These are phyloP conservation scores for Silene conica DNA, from an alignment of 148 eudicot species.

Conservation along the genomic window DNA sequence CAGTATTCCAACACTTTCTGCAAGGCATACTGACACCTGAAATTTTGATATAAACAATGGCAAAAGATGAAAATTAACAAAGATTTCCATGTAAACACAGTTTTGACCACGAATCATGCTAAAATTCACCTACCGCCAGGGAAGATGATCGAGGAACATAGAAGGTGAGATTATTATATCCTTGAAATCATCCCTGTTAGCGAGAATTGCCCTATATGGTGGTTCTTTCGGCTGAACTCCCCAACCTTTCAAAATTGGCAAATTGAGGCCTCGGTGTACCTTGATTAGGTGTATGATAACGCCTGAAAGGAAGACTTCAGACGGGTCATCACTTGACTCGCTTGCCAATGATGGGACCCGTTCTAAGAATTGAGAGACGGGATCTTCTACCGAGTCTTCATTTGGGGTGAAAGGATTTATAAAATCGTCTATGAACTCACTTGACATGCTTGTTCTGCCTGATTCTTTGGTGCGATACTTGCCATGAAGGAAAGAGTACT, in stretches of 20 bases:
- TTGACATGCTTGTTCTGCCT: conserved; percentile 18
- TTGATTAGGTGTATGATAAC: conserved; percentile 52
- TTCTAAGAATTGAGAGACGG: conserved; percentile 49
- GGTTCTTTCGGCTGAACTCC: conserved; percentile 29
- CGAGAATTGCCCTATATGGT: conserved; percentile 50
- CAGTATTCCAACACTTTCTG: conserved; percentile 37
- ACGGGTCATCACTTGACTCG: conserved; percentile 34
- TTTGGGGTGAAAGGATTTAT: conserved; percentile 23
- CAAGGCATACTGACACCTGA: conserved; percentile 52
- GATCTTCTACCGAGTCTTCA: conserved; percentile 28
- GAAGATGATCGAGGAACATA: conserved; percentile 87
- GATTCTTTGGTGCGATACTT: conserved; percentile 13
- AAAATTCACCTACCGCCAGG: conserved; percentile 56
- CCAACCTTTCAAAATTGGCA: conserved; percentile 47
- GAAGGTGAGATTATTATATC: conserved; percentile 60
- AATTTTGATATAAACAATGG: neutral
- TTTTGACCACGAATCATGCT: neutral
- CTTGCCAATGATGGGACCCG: conserved; percentile 39
- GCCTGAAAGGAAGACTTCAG: conserved; percentile 64
- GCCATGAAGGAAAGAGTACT: conserved; percentile 27
- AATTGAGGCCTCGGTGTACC: conserved; percentile 27
- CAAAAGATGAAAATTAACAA: neutral
- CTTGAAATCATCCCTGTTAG: conserved; percentile 56
- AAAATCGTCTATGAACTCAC: conserved; percentile 25
- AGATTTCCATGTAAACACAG: neutral